Conservation (phyloP, 108 stramenopile genomes). For the Pseudonitzschia delicatissima region DNA sequence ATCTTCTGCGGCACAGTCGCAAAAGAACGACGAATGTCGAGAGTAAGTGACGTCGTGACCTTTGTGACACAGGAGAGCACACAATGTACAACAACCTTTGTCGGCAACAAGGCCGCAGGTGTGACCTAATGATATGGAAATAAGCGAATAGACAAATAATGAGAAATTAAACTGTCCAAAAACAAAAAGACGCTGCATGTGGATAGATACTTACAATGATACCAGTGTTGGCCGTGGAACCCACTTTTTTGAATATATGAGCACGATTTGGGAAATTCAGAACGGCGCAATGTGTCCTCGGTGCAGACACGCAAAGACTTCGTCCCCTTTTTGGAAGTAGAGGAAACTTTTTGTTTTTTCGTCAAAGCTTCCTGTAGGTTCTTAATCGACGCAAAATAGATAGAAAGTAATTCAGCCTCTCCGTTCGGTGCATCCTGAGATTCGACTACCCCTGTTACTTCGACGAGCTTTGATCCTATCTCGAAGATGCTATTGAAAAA, state of each 20-base stretch:
- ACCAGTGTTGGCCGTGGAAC: constrained; percentile 46
- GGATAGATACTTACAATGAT: constrained; percentile 8
- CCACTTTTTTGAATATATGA: constrained; percentile 67
- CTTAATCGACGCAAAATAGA: constrained; percentile 10
- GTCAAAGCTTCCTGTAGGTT: not conserved
- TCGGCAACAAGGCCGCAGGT: constrained; percentile 84
- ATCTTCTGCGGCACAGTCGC: constrained; percentile 82
- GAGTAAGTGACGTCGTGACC: constrained; percentile 86
- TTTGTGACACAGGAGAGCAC: constrained; percentile 73
- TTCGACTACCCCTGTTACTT: not conserved
- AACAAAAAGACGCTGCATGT: not conserved
- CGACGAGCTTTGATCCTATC: constrained; percentile 24
- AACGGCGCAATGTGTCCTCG: not conserved
- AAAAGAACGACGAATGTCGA: constrained; percentile 79
- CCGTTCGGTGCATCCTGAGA: not conserved
- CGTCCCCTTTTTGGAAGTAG: not conserved
- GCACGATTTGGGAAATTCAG: constrained; percentile 38
- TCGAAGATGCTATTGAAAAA: constrained; percentile 18
- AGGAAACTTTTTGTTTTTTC: not conserved
- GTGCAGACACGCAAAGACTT: not conserved
- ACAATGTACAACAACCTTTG: constrained; percentile 83
- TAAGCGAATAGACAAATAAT: not conserved
- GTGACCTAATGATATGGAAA: constrained; percentile 29
- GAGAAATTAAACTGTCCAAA: too few species aligned
- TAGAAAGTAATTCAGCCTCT: constrained; percentile 1